phyloP scores from a whole-genome alignment of 2,329 filamentous ascomycete species.

The Claviceps sp. region DNA sequence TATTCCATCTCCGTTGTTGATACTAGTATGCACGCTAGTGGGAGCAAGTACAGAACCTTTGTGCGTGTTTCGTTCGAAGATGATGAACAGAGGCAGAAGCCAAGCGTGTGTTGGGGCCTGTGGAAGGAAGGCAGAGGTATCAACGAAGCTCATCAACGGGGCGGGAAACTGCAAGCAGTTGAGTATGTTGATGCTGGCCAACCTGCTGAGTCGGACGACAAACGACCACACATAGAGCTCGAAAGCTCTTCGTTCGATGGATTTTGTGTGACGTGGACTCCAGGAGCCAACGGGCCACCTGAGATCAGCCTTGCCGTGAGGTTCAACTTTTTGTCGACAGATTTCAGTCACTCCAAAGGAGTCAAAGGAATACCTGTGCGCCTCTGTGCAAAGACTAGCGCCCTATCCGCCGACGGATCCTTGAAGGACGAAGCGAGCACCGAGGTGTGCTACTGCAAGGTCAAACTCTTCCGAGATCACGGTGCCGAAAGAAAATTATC shows the following conservation, averaged over 20 bases:
- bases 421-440: slow-evolving; percentile 32
- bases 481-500: slow-evolving; percentile 89
- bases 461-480: slow-evolving; percentile 93
- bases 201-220: slow-evolving; percentile 47
- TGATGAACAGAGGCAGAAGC: slow-evolving; percentile 77
- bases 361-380: slow-evolving; percentile 95
- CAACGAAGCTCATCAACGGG: slow-evolving; percentile 87
- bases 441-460: slow-evolving; percentile 90
- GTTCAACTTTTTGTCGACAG: slow-evolving; percentile 96
- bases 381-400: slow-evolving; percentile 79
- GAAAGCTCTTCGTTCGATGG: slow-evolving; percentile 80
- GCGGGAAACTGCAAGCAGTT: slow-evolving; percentile 84
- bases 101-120: slow-evolving; percentile 68
- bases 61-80: slow-evolving; percentile 96
- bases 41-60: slow-evolving; percentile 72
- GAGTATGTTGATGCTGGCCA: slow-evolving; percentile 70
- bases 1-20: slow-evolving; percentile 81
- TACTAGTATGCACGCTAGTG: slow-evolving; percentile 50
- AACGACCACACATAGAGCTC: slow-evolving; percentile 54
- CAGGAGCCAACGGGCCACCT: slow-evolving; percentile 50
- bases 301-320: slow-evolving; percentile 83
- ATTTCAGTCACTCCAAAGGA: slow-evolving; percentile 97
- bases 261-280: slow-evolving; percentile 82
- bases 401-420: slow-evolving; percentile 40
- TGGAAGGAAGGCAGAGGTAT: slow-evolving; percentile 97